Conservation (phyloP, 345 rosid species). For the Populus simonii region DNA sequence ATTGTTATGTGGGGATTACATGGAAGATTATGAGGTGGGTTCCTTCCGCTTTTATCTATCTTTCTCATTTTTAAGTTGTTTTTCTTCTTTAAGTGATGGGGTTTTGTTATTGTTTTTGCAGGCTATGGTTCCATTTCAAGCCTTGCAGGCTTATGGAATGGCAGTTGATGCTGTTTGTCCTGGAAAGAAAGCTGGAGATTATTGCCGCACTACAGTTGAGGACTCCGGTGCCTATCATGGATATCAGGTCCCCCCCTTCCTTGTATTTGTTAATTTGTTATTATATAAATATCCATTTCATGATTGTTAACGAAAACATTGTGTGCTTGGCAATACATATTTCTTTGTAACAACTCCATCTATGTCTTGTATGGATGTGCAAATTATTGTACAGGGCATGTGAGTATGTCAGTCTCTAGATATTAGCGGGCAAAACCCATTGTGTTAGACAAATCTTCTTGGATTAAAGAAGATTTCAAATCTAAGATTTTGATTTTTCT, state of each 20-base stretch:
- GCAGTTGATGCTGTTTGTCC: constrained; percentile 74
- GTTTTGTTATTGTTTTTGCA: constrained; percentile 13
- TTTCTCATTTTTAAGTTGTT: neutral
- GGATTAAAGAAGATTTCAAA: too few species aligned
- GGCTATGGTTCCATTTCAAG: constrained; percentile 97
- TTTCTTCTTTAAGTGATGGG: neutral
- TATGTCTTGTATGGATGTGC: too few species aligned
- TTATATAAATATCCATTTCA: neutral
- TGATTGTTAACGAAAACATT: neutral
- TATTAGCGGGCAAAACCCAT: too few species aligned
- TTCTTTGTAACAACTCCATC: neutral
- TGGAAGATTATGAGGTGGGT: constrained; percentile 72
- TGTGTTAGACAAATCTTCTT: too few species aligned
- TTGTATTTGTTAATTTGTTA: neutral
- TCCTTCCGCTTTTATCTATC: neutral
- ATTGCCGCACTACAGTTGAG: constrained; percentile 73
- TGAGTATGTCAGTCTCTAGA: fast-evolving
- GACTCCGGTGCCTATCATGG: constrained; percentile 49
- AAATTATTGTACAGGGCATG: too few species aligned
- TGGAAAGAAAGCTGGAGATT: constrained; percentile 75
- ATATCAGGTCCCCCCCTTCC: constrained; percentile 54
- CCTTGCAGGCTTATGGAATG: constrained; percentile 67
- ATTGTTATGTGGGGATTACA: constrained; percentile 74
- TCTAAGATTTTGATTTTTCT: too few species aligned
- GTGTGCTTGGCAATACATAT: neutral